Conservation (phyloP, 805 yeast genomes). For the Candida methanosorbosa region DNA sequence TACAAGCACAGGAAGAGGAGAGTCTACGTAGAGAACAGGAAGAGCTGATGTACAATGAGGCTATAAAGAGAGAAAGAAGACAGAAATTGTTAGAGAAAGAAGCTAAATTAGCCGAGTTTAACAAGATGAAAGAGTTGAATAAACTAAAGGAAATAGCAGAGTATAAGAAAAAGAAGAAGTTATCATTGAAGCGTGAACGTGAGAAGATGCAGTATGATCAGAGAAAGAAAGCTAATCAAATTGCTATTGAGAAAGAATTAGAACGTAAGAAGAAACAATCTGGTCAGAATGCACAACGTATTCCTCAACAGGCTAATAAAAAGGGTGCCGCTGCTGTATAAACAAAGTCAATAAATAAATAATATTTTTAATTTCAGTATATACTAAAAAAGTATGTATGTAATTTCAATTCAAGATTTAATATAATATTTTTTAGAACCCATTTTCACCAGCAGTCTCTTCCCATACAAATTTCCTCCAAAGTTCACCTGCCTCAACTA, state of each 20-base stretch:
- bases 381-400: too few relatives aligned
- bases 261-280: constrained; percentile 17
- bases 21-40: constrained; percentile 7
- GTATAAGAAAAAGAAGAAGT: constrained; percentile 15
- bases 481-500: constrained; percentile 74
- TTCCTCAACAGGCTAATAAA: too few relatives aligned
- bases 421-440: too few relatives aligned
- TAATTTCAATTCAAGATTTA: too few relatives aligned
- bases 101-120: constrained; percentile 14
- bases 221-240: constrained; percentile 9
- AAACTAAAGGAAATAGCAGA: constrained; percentile 21
- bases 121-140: constrained; percentile 14
- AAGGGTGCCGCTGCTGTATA: too few relatives aligned
- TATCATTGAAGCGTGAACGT: constrained; percentile 2
- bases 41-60: constrained; percentile 8
- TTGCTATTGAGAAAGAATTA: constrained; percentile 21
- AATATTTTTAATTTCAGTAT: too few relatives aligned
- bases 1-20: too few relatives aligned
- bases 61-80: constrained; percentile 4
- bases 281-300: constrained; percentile 1
- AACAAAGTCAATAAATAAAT: too few relatives aligned
- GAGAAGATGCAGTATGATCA: constrained; percentile 12
- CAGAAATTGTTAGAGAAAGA: constrained; percentile 5
- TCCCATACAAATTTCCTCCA: constrained; percentile 79
- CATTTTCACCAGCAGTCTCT: constrained; percentile 39